Percentiles rank a stretch among this genome's conserved stretches.
Conservation (phyloP, 805 yeast genomes). For the Candida nemodendra region DNA sequence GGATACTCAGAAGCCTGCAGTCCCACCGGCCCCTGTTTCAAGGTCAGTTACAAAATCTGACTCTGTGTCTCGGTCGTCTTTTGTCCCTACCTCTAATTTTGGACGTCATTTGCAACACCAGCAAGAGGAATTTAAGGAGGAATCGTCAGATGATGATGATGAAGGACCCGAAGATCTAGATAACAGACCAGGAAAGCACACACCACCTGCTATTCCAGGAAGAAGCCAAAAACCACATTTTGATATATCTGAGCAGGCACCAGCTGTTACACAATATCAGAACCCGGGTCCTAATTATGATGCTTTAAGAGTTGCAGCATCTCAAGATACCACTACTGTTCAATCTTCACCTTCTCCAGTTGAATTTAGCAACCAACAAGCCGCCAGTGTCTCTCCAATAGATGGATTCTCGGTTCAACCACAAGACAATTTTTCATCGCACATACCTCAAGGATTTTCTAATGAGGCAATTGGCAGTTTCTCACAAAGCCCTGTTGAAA, state of each 20-base stretch:
- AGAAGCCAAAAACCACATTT: slow-evolving; percentile 36
- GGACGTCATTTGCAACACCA: slow-evolving; percentile 65
- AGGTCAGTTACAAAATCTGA: slow-evolving; percentile 17
- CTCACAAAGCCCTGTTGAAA: slow-evolving; percentile 6
- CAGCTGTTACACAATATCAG: slow-evolving; percentile 9
- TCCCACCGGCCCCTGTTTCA: slow-evolving; percentile 34
- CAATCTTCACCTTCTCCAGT: slow-evolving; percentile 22
- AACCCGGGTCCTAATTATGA: slow-evolving; percentile 48
- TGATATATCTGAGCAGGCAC: slow-evolving; percentile 19
- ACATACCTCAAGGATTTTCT: slow-evolving; percentile 3
- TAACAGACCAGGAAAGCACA: slow-evolving; percentile 18
- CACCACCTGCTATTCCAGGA: slow-evolving; percentile 36
- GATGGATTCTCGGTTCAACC: slow-evolving; percentile 6
- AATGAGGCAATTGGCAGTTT: slow-evolving; percentile 18
- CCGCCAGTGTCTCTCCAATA: slow-evolving; percentile 2
- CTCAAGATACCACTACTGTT: slow-evolving; percentile 9
- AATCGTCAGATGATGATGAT: slow-evolving; percentile 24
- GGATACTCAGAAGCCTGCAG: slow-evolving; percentile 25
- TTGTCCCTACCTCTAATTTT: slow-evolving; percentile 81
- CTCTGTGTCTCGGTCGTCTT: slow-evolving; percentile 36
- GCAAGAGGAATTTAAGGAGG: slow-evolving; percentile 15
- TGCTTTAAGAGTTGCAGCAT: slow-evolving; percentile 36
- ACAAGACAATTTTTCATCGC: slow-evolving; percentile 1
- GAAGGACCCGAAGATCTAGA: slow-evolving; percentile 37
- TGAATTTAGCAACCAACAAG: slow-evolving; percentile 7